These are phyloP conservation scores for Isoetes taiwanensis DNA, from an alignment of 75 land plant species.

Conservation along the genomic window DNA sequence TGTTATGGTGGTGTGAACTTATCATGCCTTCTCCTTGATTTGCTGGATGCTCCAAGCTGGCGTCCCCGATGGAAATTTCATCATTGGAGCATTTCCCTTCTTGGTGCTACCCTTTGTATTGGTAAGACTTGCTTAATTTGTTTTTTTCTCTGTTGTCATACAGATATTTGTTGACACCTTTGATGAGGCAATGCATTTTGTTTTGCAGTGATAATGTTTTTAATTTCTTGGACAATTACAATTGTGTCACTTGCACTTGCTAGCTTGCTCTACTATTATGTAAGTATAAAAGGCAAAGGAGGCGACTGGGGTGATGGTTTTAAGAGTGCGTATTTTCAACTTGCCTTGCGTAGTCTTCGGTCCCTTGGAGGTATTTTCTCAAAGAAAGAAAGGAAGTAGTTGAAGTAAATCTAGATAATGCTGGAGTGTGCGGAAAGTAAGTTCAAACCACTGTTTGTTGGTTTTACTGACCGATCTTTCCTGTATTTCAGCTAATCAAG, in stretches of 20 bases:
- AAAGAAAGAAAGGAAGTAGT: background rate
- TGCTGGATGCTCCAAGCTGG: conserved; percentile 99
- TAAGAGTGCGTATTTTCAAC: conserved; percentile 98
- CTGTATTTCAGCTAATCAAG: conserved; percentile 65
- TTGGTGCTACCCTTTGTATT: conserved; percentile 78
- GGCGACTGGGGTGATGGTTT: conserved; percentile 99
- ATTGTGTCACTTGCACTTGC: conserved; percentile 84
- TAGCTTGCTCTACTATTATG: conserved; percentile 90
- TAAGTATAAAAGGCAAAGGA: conserved; percentile 92
- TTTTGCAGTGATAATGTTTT: conserved; percentile 91
- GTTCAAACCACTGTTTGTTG: background rate
- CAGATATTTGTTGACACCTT: background rate
- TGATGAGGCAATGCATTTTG: background rate
- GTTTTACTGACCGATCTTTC: background rate
- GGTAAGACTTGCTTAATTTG: conserved; percentile 25
- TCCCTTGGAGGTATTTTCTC: conserved; percentile 71
- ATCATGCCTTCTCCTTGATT: conserved; percentile 90
- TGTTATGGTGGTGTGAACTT: conserved; percentile 96
- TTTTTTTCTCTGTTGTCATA: background rate
- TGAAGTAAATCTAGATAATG: background rate
- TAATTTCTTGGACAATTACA: conserved; percentile 95
- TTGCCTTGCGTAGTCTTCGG: conserved; percentile 96
- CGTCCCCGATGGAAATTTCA: conserved; percentile 98
- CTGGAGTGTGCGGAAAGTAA: background rate
- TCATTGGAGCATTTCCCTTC: conserved; percentile 95